Base-by-base conservation (phyloP, 495 filamentous ascomycete genomes). In the Cercophora scortea region DNA sequence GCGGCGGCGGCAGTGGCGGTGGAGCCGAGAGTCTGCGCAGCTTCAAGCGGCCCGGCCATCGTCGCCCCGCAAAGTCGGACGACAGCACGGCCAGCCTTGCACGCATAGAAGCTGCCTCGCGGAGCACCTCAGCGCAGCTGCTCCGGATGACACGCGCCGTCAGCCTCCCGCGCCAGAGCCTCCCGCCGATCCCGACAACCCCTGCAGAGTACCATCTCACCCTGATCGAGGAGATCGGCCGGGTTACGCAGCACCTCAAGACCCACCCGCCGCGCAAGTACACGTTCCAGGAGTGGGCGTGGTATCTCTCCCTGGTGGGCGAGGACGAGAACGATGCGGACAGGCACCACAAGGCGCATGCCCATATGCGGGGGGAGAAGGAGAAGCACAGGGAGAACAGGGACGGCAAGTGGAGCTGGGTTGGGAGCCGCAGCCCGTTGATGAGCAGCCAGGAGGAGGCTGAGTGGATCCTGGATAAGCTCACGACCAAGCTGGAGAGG, bases 281-380 rank as follows among this genome's bases (percentile, higher is more conserved):
- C 65, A 76, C 78, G 12, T 94, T 88, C 62, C 69, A 82, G 8
- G 88, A 94, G 62, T 95, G 90, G 90, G 80, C 82, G 8, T 88
- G 83, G 69, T 94, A 83, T 61, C 77, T 95, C 16, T 76, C 75
- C 19, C 75, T 95, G 3, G 76, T 92, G 13, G 88, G 87, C 13
- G 80, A 89, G 62, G 78, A 91, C 58, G 82, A 85, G 60, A 66
- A 65, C 32, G 63, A 70, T 56, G 64, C 67, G 38, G 61, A 68
- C 9, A 70, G 59, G 42, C 78, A 82, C 52, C 58, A 69, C 8
- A 56, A 60, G 47, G 55, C 54, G 3, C 49, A 50, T 32, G 43
- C 51, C 13, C 47, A 53, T 6, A 12, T 18, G 17, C 17, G 54
- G 25, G 25, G 46, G 25, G 32, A 33, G 32, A 51, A 19, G 13